Evolutionary conservation across 2,329 filamentous ascomycete genomes (phyloP), one percentile per base, ranked within the genome.

Genomic region (Monilinia aucupariae): DNA sequence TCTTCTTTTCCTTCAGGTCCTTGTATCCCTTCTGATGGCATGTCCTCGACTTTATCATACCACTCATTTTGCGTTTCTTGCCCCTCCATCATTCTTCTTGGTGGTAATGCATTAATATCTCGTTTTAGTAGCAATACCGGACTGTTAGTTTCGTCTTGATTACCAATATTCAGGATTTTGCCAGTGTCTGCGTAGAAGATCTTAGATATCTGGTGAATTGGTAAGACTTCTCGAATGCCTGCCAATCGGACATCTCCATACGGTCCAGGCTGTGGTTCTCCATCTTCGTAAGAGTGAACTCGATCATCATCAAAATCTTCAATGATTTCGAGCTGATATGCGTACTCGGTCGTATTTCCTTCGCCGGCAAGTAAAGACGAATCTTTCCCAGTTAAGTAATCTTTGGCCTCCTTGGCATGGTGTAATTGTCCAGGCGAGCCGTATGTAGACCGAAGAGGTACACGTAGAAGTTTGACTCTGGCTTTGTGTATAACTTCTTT

Each of bases 401-500:
- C 61, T 27, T 32, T 49, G n/a, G 43, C 56, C 30, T 59, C 61
- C 12, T 63, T 52, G 22, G 47, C n/a, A 52, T 63, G 61, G 17
- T 45, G 34, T 37, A 41, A 17, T n/a, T 60, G 34, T 27, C 52
- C 62, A 17, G 62, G 39, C n/a, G 53, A 50, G 3, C 56, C 56
- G n/a, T 64, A 61, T 48, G 56, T 61, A 34, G 61, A 53, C 50
- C 66, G 43, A 15, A 73, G 60, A 64, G 72, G 71, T 45, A 71
- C 64, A 43, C 73, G 67, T 64, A 74, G 63, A 25, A 99, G 79
- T 64, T 92, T 91, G 15, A 97, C 85, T 47, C 87, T 85, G 22
- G 92, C 90, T 75, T 97, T 99, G 78, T 97, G 92, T 65, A 97
- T 87, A 48, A 96, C 92, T 74, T 99, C 93, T 73, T 97, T 94